Base-by-base conservation (phyloP, 352 stramenopile species). In the Pythium scleroteichum region DNA sequence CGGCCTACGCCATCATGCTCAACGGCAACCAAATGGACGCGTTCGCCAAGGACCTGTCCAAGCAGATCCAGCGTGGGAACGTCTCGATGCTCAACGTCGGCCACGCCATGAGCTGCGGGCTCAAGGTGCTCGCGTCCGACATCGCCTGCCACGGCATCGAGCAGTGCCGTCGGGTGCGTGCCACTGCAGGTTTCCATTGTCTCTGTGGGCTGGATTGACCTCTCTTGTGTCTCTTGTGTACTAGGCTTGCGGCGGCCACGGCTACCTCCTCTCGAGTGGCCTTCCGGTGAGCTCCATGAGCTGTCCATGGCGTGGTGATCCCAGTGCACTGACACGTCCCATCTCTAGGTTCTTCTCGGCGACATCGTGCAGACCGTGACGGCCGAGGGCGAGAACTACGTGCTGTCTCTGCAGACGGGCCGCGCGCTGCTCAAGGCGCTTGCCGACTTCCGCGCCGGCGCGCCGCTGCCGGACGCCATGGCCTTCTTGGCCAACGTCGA, bases 341-440 rank as follows among this genome's bases (percentile, higher is more conserved):
- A n/a, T n/a, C n/a, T 20, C 7, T 44, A 44, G 38, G 38, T 44
- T 44, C 69, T 98, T 29, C 78, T 96, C 12, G 89, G 86, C 7
- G 94, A 96, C 51, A 96, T 98, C 44, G 78, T 98, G n/a, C 92
- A 98, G 66, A 96, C 87, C 44, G 95, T 96, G 48, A 99, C 95
- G 2, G 95, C 97, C 16, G 96, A 98, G 72, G 96, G 96, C 42
- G 96, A 99, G 64, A 98, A 98, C 74, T 93, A 97, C 57, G 97
- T 99, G 64, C 75, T 99, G n/a, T 92, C 92, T 14, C 87, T 98
- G 60, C 59, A 66, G 44, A 60, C 59, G 20, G 59, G 50, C 23
- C 59, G 59, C 14, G 29, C 59, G 22, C 59, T 87, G 32, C 39
- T 85, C 45, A 87, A 87, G 60, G 32, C 76, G 6, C 63, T 85